Evolutionary conservation across 257 asterid species (phyloP).

Genomic region (Nicotiana attenuata): DNA sequence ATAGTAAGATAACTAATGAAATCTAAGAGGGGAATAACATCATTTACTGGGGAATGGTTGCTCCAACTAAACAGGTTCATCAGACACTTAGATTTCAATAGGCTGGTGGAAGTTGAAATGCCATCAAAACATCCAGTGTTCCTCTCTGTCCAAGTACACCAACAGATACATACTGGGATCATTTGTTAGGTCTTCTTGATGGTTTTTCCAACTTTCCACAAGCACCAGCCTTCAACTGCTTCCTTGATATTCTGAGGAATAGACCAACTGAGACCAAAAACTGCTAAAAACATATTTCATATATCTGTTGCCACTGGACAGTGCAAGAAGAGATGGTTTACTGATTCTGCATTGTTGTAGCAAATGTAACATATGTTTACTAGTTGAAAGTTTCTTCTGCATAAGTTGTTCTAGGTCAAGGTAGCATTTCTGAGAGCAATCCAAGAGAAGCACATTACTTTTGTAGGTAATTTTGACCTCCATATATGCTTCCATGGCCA

Average conservation of each 20-base stretch:
- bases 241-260: too few relatives aligned
- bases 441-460: too few relatives aligned
- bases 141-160: neutral
- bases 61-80: neutral
- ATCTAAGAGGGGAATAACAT: neutral
- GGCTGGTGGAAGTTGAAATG: neutral
- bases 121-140: neutral
- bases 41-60: neutral
- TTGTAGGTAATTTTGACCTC: too few relatives aligned
- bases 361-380: neutral
- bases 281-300: too few relatives aligned
- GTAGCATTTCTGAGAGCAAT: too few relatives aligned
- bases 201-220: neutral
- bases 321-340: neutral
- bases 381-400: neutral
- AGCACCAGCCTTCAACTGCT: neutral
- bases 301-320: neutral
- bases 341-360: neutral
- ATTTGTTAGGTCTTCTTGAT: neutral
- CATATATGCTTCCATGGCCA: too few relatives aligned
- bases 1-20: too few relatives aligned
- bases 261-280: too few relatives aligned
- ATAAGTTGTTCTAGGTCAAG: neutral
- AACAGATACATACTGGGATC: neutral
- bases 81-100: neutral